Base-by-base conservation (phyloP, 208 protist genomes). In the Endotrypanum monterogeii region DNA sequence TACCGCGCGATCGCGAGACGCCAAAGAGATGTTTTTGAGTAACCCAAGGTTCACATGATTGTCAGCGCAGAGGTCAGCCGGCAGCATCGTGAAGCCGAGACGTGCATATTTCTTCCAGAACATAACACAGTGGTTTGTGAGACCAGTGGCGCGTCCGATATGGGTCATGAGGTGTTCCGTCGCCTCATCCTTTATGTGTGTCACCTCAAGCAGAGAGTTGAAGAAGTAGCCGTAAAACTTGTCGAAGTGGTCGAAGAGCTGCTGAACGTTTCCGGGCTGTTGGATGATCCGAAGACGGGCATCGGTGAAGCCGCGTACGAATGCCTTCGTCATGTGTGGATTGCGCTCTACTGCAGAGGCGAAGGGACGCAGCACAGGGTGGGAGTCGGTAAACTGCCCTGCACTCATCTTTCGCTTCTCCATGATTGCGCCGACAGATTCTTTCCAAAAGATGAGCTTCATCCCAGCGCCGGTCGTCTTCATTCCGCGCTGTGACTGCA, bases 151-250 rank as follows among this genome's bases (percentile, higher is more conserved):
- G 50, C 93, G 85, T 55, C 90, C 90, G 69, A 97, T 91, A 77
- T 97, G 93, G 39, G 85, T 84, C 90, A 97, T 84, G 71, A 93
- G 79, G 71, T 97, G 90, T 83, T 94, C 90, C 46, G 93, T 87
- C 52, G 78, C 75, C 74, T 95, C 90, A 65, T 97, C 90, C 79
- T 94, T 92, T 39, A 95, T 79, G 63, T 88, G 74, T 2, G 83
- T 89, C 52, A 93, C 82, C 71, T 97, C 90, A 7, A 97, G 83
- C 67, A 95, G 67, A n/a, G 88, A 89, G 81, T 95, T 94, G 80
- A 91, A 95, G 70, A 97, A 95, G 80, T 97, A 95, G 25, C 93
- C 93, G 83, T 97, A 97, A 76, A 91, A 95, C 68, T 92, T 91
- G 81, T 97, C 93, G 71, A 94, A 97, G 80, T 97, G 90, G 70